Base-by-base conservation (phyloP, 129 eudicot species). In the Calendula officinalis region DNA sequence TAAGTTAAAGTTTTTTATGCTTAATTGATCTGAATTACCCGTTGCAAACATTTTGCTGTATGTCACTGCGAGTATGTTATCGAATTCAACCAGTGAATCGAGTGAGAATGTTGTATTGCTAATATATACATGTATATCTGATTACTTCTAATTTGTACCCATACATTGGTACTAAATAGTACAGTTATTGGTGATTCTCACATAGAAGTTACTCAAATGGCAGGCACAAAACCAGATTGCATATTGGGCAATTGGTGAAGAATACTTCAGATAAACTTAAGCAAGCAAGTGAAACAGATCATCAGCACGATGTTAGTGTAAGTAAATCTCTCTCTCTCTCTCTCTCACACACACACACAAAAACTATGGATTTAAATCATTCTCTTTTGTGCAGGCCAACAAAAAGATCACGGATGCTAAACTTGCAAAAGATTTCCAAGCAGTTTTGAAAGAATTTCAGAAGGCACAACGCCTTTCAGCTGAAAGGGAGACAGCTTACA, bases 381-480 rank as follows among this genome's bases (percentile, higher is more conserved):
- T 55, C 6, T 43, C 48, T 8, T 14, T 65, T 59, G 22, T 65
- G 47, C 67, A 74, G 88, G 96, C 83, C 59, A 65, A 71, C 68
- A 68, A 82, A 85, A 89, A 89, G 68, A 83, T 89, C 47, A 70
- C 96, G 34, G 96, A 84, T 79, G 89, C 86, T 73, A 88, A 88
- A 67, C 89, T 88, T 72, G 80, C 96, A 55, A 85, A 80, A 54
- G 96, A 89, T 55, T 85, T 80, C 39, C 85, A 85, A 76, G 56
- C 89, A 13, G 85, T 89, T 64, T 80, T 89, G 5, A 76, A 80
- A 77, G 96, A 89, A 40, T 89, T 77, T 70, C 83, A 89, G 47
- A 89, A 80, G 77, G 96, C 85, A 2, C 96, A 89, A 58, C 79
- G 75, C 47, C 94, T 85, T 70, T 85, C 94, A 66, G 94, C 94